Base-by-base conservation (phyloP, 495 filamentous ascomycete genomes). In the Penicillium samsonianum region DNA sequence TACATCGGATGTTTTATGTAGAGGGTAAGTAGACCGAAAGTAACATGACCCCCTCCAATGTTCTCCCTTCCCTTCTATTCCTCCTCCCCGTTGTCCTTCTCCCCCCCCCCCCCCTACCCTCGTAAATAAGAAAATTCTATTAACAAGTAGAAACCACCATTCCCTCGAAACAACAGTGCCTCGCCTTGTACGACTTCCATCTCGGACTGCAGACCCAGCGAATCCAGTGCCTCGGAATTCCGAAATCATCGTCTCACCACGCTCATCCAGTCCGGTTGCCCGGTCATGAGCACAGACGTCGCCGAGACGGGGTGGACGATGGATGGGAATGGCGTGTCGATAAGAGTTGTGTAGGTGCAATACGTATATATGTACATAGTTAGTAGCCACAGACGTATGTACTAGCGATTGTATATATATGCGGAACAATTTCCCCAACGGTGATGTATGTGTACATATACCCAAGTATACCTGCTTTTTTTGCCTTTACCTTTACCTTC, bases 151-250 rank as follows among this genome's bases (percentile, higher is more conserved):
- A 14, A n/a, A 42, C n/a, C 22, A 11, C 35, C 35, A n/a, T 38
- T n/a, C 35, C 10, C 25, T 42, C 23, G 37, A 42, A 38, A 55
- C 33, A 17, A 5, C 52, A 35, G 42, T 55, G 9, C 47, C 38
- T 58, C 48, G 20, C 16, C 20, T 30, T 53, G 55, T 58, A 53
- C 55, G 40, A 58, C 55, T 44, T 43, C 41, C 37, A 38, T 14
- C n/a, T 47, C 53, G 31, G 53, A 55, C 53, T 55, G 53, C 43
- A 47, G 53, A 44, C 17, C 38, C 55, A 52, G 16, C 55, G 55
- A 58, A 58, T 58, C 55, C 55, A 53, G 55, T 45, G 55, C 48
- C 48, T 58, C 55, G 55, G 55, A 58, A 58, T 58, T 58, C 55
- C 48, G 48, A 58, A 52, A 44, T 52, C 38, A 44, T 33, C 55